Evolutionary conservation across 257 asterid species (phyloP).

Genomic region (Leptodermis oblonga): DNA sequence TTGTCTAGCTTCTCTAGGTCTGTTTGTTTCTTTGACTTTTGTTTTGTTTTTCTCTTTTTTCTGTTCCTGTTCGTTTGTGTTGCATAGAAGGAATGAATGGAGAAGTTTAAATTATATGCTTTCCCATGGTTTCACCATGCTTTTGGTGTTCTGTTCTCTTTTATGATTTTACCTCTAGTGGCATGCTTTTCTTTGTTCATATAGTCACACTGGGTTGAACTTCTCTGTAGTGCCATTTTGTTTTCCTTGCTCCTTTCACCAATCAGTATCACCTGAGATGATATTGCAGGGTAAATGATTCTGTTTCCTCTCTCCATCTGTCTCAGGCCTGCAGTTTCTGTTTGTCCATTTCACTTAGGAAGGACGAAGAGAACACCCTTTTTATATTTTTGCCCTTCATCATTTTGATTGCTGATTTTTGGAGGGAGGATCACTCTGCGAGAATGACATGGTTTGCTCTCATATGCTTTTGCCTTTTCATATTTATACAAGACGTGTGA

Average conservation of each 20-base stretch:
- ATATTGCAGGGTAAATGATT: neutral
- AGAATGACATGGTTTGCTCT: too few species aligned
- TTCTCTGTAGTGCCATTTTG: neutral
- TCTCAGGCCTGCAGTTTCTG: neutral
- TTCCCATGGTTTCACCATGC: neutral
- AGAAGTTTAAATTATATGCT: neutral
- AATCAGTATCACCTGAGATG: neutral
- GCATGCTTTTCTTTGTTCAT: constrained; percentile 2
- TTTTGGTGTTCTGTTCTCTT: neutral
- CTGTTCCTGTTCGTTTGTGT: neutral
- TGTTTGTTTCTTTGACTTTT: constrained; percentile 3
- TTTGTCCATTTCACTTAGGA: neutral
- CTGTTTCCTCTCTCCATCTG: neutral
- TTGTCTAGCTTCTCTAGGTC: constrained; percentile 24
- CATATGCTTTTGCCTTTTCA: too few species aligned
- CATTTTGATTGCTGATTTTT: too few species aligned
- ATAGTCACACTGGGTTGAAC: neutral
- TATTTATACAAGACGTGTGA: too few species aligned
- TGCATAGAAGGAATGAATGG: neutral
- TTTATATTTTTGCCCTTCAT: too few species aligned
- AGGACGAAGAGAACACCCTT: neutral
- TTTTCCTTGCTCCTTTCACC: neutral
- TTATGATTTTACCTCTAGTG: neutral
- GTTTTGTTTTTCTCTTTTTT: too few species aligned
- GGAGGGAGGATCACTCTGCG: too few species aligned